Conservation (phyloP, 1,284 basidiomycete genomes). For the Abortiporus biennis region DNA sequence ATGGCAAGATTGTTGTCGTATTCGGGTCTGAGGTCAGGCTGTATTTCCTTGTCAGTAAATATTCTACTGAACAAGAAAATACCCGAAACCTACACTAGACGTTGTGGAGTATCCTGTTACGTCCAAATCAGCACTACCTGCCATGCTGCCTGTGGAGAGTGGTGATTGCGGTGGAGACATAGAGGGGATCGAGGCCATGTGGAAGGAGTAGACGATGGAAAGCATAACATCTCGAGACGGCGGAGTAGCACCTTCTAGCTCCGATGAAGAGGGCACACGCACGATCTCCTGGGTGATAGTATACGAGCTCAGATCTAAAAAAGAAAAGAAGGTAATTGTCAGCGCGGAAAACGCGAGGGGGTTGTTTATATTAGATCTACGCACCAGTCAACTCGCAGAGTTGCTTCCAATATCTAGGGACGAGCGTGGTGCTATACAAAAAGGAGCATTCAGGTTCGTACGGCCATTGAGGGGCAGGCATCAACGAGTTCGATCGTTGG, state of each 20-base stretch:
- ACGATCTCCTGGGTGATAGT: constrained; percentile 50
- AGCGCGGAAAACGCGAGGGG: not conserved
- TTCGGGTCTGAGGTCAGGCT: constrained; percentile 14
- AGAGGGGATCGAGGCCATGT: constrained; percentile 12
- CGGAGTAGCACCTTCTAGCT: not conserved
- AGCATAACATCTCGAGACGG: constrained; percentile 15
- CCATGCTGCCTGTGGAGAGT: constrained; percentile 14
- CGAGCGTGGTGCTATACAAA: constrained; percentile 54
- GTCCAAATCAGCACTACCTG: constrained; percentile 16
- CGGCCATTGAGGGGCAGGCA: constrained; percentile 25
- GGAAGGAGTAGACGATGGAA: constrained; percentile 23
- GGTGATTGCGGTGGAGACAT: constrained; percentile 19
- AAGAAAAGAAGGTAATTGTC: constrained; percentile 5
- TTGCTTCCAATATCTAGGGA: constrained; percentile 55
- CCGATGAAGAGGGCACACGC: constrained; percentile 8
- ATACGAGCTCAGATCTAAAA: constrained; percentile 52
- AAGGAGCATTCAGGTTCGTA: constrained; percentile 28
- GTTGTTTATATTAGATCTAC: constrained; percentile 14
- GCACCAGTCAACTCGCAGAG: constrained; percentile 47
- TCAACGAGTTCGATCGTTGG: constrained; percentile 19
- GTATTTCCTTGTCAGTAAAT: constrained; percentile 1
- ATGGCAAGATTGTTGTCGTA: constrained; percentile 9
- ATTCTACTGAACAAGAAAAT: not conserved
- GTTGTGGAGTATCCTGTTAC: constrained; percentile 17
- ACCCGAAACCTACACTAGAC: constrained; percentile 18